Conservation (phyloP, 805 yeast species). For the Myxozyma vanderwaltii region DNA sequence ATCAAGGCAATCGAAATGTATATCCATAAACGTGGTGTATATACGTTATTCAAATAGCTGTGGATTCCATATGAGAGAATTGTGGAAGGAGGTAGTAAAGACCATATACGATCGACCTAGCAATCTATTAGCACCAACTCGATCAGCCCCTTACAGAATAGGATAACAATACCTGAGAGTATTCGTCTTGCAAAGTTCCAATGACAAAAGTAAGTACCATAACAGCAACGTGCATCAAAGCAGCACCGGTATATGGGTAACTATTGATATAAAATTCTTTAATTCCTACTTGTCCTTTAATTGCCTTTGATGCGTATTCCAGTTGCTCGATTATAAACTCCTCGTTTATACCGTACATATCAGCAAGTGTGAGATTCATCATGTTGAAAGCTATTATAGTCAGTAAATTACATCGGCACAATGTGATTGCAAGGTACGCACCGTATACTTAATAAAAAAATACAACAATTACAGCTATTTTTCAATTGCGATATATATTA, state of each 20-base stretch:
- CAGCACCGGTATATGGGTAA: conserved; percentile 26
- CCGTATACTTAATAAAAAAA: no score
- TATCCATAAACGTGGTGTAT: conserved; percentile 8
- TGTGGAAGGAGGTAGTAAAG: conserved; percentile 23
- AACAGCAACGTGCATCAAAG: conserved; percentile 12
- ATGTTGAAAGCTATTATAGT: no score
- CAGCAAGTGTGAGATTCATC: neutral
- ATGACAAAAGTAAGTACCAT: conserved; percentile 12
- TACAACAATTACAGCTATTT: no score
- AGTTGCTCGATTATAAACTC: conserved; percentile 5
- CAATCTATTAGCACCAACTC: neutral
- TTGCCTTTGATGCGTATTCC: neutral
- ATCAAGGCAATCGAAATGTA: neutral
- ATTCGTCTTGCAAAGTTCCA: conserved; percentile 20
- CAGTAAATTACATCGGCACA: no score
- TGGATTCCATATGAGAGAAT: conserved; percentile 14
- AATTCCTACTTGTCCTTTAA: conserved; percentile 4
- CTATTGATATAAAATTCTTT: conserved; percentile 7
- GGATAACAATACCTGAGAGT: conserved; percentile 20
- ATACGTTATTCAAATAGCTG: conserved; percentile 8
- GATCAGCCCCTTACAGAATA: neutral
- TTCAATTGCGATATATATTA: no score
- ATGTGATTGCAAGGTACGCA: no score
- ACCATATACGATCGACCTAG: conserved; percentile 31
- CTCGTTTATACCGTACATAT: conserved; percentile 7